Evolutionary conservation across 805 yeast genomes (phyloP).

Genomic region (Ogataea pini): DNA sequence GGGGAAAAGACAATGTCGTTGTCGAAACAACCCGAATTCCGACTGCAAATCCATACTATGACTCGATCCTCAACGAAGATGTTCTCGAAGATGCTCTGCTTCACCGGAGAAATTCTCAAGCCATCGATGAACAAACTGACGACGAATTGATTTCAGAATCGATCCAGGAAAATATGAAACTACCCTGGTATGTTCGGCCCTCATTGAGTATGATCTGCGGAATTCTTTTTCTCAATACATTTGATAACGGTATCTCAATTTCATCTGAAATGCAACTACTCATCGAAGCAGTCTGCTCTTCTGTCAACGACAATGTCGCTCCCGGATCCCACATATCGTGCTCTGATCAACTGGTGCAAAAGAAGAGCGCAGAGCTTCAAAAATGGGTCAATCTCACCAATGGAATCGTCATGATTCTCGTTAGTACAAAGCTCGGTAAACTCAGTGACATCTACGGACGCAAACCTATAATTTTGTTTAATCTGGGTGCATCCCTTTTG

Average conservation of each 20-base stretch:
- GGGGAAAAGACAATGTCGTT: neutral
- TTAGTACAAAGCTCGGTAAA: constrained; percentile 64
- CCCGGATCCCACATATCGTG: constrained; percentile 30
- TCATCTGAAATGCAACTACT: constrained; percentile 40
- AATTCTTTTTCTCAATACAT: constrained; percentile 42
- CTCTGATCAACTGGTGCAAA: constrained; percentile 43
- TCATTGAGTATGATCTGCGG: constrained; percentile 51
- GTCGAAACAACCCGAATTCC: constrained; percentile 5
- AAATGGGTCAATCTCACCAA: constrained; percentile 42
- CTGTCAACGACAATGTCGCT: constrained; percentile 20
- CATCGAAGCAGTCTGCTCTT: constrained; percentile 42
- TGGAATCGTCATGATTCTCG: constrained; percentile 49
- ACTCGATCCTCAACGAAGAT: constrained; percentile 22
- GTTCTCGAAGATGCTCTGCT: constrained; percentile 44
- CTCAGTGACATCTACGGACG: constrained; percentile 68
- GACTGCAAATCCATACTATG: constrained; percentile 14
- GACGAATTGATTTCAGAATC: constrained; percentile 52
- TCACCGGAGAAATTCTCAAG: constrained; percentile 27
- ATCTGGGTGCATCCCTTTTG: constrained; percentile 17
- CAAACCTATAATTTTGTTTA: constrained; percentile 44
- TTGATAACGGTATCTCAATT: constrained; percentile 41
- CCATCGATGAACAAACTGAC: constrained; percentile 39
- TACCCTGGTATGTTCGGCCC: constrained; percentile 60
- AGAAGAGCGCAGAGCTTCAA: constrained; percentile 48
- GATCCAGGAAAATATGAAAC: constrained; percentile 36